Evolutionary conservation across 352 stramenopile genomes (phyloP).

Genomic region (Phytophthora aleatoria): DNA sequence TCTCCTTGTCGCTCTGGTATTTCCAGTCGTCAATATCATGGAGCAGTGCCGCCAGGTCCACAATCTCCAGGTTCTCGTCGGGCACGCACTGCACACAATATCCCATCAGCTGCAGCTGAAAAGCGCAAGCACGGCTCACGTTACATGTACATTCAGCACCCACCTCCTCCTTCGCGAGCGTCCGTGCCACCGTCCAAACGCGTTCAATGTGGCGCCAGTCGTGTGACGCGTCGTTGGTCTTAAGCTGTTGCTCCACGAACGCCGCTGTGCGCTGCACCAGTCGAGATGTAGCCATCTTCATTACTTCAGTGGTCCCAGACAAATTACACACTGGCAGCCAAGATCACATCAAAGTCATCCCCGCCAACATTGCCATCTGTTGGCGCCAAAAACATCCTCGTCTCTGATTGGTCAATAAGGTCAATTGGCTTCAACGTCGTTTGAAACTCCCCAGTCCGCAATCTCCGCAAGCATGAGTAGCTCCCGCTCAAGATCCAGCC

Average conservation of each 20-base stretch:
- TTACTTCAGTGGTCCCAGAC: neutral
- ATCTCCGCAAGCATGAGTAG: constrained; percentile 25
- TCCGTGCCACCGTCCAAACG: constrained; percentile 78
- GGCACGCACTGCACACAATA: constrained; percentile 47
- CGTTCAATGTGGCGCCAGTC: constrained; percentile 91
- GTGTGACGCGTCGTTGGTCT: constrained; percentile 82
- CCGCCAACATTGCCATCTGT: constrained; percentile 17
- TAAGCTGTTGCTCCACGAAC: constrained; percentile 77
- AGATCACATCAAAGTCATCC: neutral
- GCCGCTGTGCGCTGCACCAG: constrained; percentile 72
- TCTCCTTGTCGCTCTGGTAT: constrained; percentile 61
- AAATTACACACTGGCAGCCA: constrained; percentile 22
- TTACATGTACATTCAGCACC: constrained; percentile 2
- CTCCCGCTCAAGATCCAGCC: constrained; percentile 35
- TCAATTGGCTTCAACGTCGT: constrained; percentile 29
- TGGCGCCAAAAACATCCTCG: constrained; percentile 15
- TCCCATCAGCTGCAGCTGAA: neutral
- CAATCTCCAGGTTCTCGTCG: constrained; percentile 67
- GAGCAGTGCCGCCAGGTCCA: constrained; percentile 84
- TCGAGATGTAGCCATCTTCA: constrained; percentile 46
- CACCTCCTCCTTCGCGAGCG: constrained; percentile 80
- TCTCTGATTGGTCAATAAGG: constrained; percentile 26
- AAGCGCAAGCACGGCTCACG: neutral
- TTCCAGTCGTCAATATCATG: constrained; percentile 94
- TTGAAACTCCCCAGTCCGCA: constrained; percentile 19